A percentile compares a stretch with the other conserved stretches of the same genome.
Evolutionary conservation across 2,329 filamentous ascomycete genomes (phyloP).

Genomic region (Botryotinia narcissicola): DNA sequence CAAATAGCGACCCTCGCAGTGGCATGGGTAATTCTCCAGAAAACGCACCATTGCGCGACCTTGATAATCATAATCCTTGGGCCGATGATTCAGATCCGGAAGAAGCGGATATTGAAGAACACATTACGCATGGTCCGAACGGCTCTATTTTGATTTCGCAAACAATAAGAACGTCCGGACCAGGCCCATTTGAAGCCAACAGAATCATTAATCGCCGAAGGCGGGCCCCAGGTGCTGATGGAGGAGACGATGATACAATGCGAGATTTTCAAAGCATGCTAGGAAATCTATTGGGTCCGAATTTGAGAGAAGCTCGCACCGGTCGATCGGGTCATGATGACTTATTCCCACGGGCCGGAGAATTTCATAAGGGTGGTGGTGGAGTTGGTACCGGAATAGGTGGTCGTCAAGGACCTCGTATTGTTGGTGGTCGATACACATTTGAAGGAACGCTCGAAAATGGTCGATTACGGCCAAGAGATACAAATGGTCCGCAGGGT

Average conservation of each 20-base stretch:
- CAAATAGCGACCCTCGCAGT: conserved; percentile 62
- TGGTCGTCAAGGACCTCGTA: conserved; percentile 24
- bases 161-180: conserved; percentile 30
- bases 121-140: conserved; percentile 34
- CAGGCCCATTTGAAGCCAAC: background rate
- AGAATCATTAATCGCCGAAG: conserved; percentile 13
- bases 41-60: conserved; percentile 23
- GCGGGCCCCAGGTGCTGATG: conserved; percentile 8
- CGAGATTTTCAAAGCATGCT: conserved; percentile 47
- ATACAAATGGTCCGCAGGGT: conserved; percentile 50
- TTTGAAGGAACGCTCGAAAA: conserved; percentile 34
- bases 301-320: conserved; percentile 29
- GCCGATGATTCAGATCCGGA: conserved; percentile 53
- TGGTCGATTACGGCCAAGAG: conserved; percentile 46
- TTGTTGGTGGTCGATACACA: conserved; percentile 34
- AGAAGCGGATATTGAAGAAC: conserved; percentile 57
- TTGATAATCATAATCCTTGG: conserved; percentile 36
- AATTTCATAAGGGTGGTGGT: conserved; percentile 27
- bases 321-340: conserved; percentile 37
- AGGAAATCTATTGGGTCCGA: conserved; percentile 43
- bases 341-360: conserved; percentile 29
- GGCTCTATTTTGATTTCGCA: conserved; percentile 34
- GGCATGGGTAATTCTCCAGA: conserved; percentile 32
- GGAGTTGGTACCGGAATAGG: conserved; percentile 4
- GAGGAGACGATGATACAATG: conserved; percentile 32